Conservation (phyloP, 2,329 filamentous ascomycete species). For the Esteya vermicola region DNA sequence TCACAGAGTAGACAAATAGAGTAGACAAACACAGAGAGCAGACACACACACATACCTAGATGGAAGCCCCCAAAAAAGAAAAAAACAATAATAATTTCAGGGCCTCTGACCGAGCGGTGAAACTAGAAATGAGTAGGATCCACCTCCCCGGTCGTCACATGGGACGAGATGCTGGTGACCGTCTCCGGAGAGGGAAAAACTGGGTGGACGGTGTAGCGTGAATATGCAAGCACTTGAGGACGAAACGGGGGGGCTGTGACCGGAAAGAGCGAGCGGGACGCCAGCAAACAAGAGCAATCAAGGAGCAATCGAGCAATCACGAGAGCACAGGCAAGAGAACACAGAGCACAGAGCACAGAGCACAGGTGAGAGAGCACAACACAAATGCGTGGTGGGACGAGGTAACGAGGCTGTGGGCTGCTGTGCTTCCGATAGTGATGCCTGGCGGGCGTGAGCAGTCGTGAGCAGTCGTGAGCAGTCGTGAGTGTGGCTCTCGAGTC, state of each 20-base stretch:
- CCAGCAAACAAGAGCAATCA: no score
- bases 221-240: conserved; percentile 11
- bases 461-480: no score
- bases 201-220: neutral
- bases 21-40: neutral
- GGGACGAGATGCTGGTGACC: conserved; percentile 14
- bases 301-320: no score
- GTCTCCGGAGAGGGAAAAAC: conserved; percentile 4
- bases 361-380: no score
- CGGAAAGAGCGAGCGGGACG: neutral
- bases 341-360: no score
- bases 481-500: no score
- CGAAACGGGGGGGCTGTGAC: no score
- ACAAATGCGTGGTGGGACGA: neutral
- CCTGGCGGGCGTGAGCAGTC: no score
- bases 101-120: conserved; percentile 11
- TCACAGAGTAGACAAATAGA: no score
- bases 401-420: neutral
- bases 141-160: conserved; percentile 22
- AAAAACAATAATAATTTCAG: no score
- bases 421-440: neutral
- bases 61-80: no score
- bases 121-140: conserved; percentile 18
- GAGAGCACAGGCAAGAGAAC: no score
- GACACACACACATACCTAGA: neutral